Percentiles rank a stretch among this genome's conserved stretches.
Evolutionary conservation across 139 green algal species (phyloP).

Genomic region (Chlamydomonas schloesseri): DNA sequence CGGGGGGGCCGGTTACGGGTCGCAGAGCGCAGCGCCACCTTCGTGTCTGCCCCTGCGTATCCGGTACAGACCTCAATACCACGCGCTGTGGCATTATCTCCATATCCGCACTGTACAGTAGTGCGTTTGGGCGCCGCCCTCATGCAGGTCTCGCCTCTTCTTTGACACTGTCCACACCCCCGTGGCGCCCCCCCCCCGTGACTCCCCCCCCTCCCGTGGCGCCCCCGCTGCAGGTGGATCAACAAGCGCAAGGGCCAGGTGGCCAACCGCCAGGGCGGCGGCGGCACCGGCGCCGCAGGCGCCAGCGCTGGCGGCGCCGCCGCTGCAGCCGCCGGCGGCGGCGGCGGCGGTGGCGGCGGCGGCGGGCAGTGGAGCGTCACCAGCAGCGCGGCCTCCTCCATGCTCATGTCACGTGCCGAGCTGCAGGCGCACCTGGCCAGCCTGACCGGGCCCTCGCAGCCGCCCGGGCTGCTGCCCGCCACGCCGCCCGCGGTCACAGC

Average conservation of each 20-base stretch:
- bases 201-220: no score
- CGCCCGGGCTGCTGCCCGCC: not conserved
- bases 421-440: not conserved
- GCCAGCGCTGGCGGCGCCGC: not conserved
- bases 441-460: no score
- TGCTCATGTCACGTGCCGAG: not conserved
- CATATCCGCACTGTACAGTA: no score
- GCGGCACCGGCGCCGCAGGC: not conserved
- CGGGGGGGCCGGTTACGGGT: not conserved
- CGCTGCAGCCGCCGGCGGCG: not conserved
- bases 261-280: not conserved
- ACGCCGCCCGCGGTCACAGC: not conserved
- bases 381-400: constrained; percentile 4
- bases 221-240: constrained; percentile 2
- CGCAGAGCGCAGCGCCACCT: no score
- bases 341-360: not conserved
- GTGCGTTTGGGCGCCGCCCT: not conserved
- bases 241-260: not conserved
- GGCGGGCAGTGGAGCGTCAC: not conserved
- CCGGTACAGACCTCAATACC: no score
- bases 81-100: no score
- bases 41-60: not conserved
- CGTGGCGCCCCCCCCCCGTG: no score
- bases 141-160: not conserved
- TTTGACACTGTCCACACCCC: not conserved